phyloP scores from a whole-genome alignment of 495 filamentous ascomycete species.

The Daldinia caldariorum region DNA sequence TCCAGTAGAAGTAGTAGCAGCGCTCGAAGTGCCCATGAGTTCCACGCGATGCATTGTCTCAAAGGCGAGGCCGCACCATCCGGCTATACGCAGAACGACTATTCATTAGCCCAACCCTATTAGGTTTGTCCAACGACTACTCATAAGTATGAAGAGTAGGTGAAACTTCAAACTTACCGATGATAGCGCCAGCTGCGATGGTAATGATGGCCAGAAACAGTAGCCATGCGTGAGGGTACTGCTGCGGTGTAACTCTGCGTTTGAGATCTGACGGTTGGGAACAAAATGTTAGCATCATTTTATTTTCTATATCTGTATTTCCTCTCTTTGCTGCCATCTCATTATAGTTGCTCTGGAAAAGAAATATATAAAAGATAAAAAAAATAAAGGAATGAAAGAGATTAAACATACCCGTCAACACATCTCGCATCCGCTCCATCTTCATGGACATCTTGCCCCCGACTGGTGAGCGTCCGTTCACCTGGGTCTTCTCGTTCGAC shows the following conservation, averaged over 20 bases:
- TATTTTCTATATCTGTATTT: neutral
- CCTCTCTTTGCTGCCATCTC: neutral
- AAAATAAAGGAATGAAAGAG: neutral
- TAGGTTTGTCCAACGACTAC: neutral
- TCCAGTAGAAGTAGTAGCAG: neutral
- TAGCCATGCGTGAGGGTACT: constrained; percentile 26
- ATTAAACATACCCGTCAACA: constrained; percentile 13
- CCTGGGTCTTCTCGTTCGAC: neutral
- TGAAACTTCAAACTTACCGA: constrained; percentile 17
- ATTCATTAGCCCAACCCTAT: constrained; percentile 10
- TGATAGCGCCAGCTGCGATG: neutral
- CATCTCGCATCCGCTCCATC: constrained; percentile 3
- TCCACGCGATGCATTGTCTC: constrained; percentile 17
- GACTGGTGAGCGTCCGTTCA: neutral
- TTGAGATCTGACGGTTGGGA: constrained; percentile 20
- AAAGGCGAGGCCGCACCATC: constrained; percentile 20
- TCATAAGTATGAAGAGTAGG: neutral
- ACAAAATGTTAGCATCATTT: neutral
- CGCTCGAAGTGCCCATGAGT: neutral
- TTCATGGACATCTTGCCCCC: neutral
- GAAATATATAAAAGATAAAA: too few relatives aligned
- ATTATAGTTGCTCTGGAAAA: too few relatives aligned
- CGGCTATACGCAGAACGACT: constrained; percentile 8
- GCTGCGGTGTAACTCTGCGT: constrained; percentile 10
- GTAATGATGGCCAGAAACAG: constrained; percentile 23